Evolutionary conservation across 768 basidiomycete genomes (phyloP).

Genomic region (Podaxis rugospora): DNA sequence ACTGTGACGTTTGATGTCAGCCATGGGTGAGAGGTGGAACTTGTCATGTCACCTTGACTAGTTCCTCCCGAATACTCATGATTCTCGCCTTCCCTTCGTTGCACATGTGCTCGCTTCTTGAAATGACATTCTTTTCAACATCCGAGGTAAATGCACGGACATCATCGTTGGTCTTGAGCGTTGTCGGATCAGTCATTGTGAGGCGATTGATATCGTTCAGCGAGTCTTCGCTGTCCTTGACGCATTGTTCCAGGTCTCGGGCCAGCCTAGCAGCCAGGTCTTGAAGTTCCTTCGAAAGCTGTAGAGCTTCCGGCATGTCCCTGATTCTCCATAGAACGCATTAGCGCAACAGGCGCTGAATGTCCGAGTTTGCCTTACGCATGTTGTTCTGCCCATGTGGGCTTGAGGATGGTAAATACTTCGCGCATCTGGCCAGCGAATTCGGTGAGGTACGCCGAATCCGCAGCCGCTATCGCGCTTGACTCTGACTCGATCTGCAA

Average conservation of each 20-base stretch:
- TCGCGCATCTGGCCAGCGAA: background rate
- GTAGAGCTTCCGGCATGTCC: background rate
- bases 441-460: background rate
- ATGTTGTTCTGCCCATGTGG: background rate
- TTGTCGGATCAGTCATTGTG: background rate
- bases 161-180: background rate
- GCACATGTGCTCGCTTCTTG: background rate
- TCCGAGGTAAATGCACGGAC: background rate
- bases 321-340: background rate
- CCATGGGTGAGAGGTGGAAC: rapidly evolving
- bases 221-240: background rate
- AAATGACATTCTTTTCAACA: background rate
- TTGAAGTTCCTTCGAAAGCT: background rate
- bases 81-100: background rate
- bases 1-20: background rate
- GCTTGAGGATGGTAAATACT: background rate
- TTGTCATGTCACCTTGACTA: background rate
- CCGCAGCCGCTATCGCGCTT: background rate
- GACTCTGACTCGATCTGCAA: background rate
- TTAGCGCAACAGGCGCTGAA: background rate
- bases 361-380: background rate
- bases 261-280: background rate
- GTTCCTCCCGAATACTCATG: background rate
- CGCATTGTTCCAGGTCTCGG: background rate
- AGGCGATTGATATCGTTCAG: background rate